Conservation (phyloP, 2,329 filamentous ascomycete genomes). For the Colletotrichum magnum region DNA sequence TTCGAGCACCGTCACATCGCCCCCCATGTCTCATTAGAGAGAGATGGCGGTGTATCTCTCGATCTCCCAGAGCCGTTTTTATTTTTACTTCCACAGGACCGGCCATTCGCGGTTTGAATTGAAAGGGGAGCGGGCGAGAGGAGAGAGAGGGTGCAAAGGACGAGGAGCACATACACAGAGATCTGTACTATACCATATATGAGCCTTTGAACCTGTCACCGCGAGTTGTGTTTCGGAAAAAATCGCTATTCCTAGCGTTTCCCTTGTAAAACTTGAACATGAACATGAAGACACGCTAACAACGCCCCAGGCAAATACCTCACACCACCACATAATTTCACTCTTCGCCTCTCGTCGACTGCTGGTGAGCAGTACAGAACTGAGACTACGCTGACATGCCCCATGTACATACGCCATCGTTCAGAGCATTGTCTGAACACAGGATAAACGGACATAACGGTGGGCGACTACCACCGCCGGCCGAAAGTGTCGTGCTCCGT, state of each 20-base stretch:
- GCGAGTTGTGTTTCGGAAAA: too few species aligned
- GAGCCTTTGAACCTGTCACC: too few species aligned
- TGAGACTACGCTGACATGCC: too few species aligned
- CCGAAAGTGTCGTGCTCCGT: constrained; percentile 38
- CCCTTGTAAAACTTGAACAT: too few species aligned
- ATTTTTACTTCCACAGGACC: not conserved
- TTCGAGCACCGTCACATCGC: not conserved
- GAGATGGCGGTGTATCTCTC: not conserved
- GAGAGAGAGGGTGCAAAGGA: not conserved
- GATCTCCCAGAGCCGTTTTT: constrained; percentile 1
- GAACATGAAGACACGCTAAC: too few species aligned
- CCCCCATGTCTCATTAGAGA: not conserved
- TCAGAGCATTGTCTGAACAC: not conserved
- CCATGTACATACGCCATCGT: too few species aligned
- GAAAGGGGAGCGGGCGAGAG: not conserved
- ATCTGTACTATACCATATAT: constrained; percentile 17
- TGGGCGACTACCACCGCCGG: constrained; percentile 28
- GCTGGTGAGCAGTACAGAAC: too few species aligned
- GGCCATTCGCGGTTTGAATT: constrained; percentile 7
- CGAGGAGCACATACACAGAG: constrained; percentile 1
- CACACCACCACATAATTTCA: too few species aligned
- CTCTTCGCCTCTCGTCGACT: too few species aligned
- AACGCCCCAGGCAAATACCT: too few species aligned
- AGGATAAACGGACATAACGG: not conserved
- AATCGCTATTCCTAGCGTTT: too few species aligned